Evolutionary conservation across 352 stramenopile genomes (phyloP).

Genomic region (Ophiocytium majus): DNA sequence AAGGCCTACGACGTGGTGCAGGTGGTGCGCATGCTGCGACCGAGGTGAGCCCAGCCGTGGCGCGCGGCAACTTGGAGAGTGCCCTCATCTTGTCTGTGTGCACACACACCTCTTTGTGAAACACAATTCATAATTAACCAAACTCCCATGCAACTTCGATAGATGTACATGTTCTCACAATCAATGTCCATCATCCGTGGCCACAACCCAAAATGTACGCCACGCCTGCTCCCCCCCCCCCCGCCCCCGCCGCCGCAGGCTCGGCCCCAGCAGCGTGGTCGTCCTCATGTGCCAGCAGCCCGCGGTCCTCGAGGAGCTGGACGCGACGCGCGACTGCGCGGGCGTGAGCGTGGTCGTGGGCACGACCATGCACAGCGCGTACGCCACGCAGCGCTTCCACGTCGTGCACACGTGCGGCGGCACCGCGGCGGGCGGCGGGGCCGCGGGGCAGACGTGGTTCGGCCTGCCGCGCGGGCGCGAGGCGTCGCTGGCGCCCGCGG

Average conservation of each 20-base stretch:
- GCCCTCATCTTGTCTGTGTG: not conserved
- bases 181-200: not conserved
- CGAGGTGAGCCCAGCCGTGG: too few species aligned
- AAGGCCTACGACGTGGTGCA: conserved; percentile 14
- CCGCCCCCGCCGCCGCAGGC: not conserved
- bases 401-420: conserved; percentile 16
- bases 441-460: conserved; percentile 3
- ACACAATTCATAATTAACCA: not conserved
- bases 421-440: not conserved
- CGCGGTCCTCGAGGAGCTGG: conserved; percentile 19
- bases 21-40: not conserved
- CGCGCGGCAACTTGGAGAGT: not conserved
- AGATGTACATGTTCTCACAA: not conserved
- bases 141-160: not conserved
- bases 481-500: not conserved
- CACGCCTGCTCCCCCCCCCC: too few species aligned
- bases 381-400: conserved; percentile 26
- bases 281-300: conserved; percentile 22
- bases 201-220: not conserved
- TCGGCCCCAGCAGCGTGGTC: conserved; percentile 24
- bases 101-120: not conserved
- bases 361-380: conserved; percentile 15
- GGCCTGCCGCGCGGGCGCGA: conserved; percentile 4
- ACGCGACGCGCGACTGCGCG: not conserved
- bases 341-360: not conserved